Evolutionary conservation across 768 basidiomycete genomes (phyloP).

Genomic region (Leucosporidium scottii): DNA sequence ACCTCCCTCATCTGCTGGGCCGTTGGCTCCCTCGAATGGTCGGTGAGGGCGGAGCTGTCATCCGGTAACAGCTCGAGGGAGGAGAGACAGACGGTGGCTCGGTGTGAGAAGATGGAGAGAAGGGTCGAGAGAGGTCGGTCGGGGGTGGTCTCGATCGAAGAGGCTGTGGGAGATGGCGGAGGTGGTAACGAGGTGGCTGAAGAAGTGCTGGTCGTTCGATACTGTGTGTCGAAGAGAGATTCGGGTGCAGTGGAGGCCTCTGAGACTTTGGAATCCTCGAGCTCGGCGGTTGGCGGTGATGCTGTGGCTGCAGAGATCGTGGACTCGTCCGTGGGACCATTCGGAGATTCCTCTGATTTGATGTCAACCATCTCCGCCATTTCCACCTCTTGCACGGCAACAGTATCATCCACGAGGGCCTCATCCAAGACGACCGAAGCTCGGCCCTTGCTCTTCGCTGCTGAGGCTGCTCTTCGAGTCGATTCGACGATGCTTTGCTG

Average conservation of each 20-base stretch:
- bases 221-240: background rate
- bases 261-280: background rate
- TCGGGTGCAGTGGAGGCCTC: background rate
- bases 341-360: too few species aligned
- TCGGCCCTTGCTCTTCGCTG: background rate
- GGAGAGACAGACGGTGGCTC: background rate
- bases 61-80: background rate
- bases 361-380: too few species aligned
- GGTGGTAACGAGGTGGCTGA: background rate
- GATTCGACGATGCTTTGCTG: background rate
- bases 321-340: too few species aligned
- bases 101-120: slow-evolving; percentile 1
- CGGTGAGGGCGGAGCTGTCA: background rate
- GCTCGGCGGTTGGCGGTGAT: background rate
- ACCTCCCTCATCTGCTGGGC: background rate
- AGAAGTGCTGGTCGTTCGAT: background rate
- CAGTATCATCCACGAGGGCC: background rate
- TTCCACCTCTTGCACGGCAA: too few species aligned
- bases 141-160: background rate
- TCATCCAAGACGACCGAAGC: background rate
- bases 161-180: background rate
- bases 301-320: too few species aligned
- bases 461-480: background rate
- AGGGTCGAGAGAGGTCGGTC: background rate
- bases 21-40: background rate